Percentiles rank a stretch among this genome's conserved stretches.
Conservation (phyloP, 768 basidiomycete genomes). For the Gloeophyllum trabeum region DNA sequence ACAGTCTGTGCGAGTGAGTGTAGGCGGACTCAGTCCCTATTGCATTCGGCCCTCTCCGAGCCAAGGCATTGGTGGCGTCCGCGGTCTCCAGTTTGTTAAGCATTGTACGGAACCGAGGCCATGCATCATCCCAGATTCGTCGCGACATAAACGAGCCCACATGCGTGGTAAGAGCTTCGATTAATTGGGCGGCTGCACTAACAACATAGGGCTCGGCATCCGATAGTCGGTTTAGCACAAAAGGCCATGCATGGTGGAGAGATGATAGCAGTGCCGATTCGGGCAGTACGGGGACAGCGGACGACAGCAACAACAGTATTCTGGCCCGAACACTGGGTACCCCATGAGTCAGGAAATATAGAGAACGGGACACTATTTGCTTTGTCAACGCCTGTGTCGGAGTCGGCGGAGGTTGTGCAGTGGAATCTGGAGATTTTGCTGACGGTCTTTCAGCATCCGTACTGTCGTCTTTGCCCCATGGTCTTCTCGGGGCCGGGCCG, state of each 20-base stretch:
- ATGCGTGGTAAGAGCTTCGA: conserved; percentile 60
- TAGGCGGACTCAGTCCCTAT: conserved; percentile 64
- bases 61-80: conserved; percentile 58
- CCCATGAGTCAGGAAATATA: conserved; percentile 85
- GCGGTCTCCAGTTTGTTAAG: conserved; percentile 48
- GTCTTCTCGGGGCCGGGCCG: conserved; percentile 45
- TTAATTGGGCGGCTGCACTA: conserved; percentile 57
- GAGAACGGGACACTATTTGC: conserved; percentile 77
- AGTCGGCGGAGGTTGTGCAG: conserved; percentile 42
- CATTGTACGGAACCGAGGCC: conserved; percentile 70
- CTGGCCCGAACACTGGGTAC: conserved; percentile 80
- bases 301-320: conserved; percentile 64
- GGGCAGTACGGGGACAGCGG: conserved; percentile 61
- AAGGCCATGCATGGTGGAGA: conserved; percentile 90
- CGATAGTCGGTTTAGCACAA: conserved; percentile 71
- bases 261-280: conserved; percentile 73
- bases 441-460: conserved; percentile 10
- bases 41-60: conserved; percentile 35
- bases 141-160: conserved; percentile 81
- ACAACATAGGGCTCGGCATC: conserved; percentile 75
- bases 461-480: conserved; percentile 36
- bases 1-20: conserved; percentile 71
- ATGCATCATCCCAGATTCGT: conserved; percentile 84
- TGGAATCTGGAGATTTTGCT: conserved; percentile 22
- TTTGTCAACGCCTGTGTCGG: conserved; percentile 67